Evolutionary conservation across 2,329 filamentous ascomycete species (phyloP).

Genomic region (Fusarium hostae): DNA sequence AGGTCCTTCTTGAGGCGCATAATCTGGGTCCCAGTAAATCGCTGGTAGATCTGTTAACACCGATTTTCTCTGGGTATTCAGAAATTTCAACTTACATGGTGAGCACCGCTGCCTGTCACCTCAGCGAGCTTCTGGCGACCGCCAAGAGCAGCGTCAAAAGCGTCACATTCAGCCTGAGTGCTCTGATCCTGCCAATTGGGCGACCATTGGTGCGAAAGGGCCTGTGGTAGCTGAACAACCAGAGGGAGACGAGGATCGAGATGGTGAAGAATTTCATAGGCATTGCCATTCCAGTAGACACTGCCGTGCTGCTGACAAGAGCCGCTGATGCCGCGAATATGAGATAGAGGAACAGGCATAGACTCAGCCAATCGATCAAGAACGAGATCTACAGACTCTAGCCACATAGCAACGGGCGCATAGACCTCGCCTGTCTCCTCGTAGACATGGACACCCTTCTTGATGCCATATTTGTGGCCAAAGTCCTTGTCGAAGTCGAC

Average conservation of each 20-base stretch:
- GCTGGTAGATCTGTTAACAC: slow-evolving; percentile 58
- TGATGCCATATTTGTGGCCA: slow-evolving; percentile 76
- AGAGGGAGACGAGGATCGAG: slow-evolving; percentile 72
- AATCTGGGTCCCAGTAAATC: slow-evolving; percentile 98
- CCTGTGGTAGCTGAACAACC: slow-evolving; percentile 75
- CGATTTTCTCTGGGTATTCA: slow-evolving; percentile 20
- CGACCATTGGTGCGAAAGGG: slow-evolving; percentile 85
- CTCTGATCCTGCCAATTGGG: slow-evolving; percentile 99
- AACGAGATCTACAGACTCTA: slow-evolving; percentile 91
- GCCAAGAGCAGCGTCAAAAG: slow-evolving; percentile 81
- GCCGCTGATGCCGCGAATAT: slow-evolving; percentile 84
- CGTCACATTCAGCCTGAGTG: slow-evolving; percentile 90
- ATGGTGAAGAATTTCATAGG: slow-evolving; percentile 69
- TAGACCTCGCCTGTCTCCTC: slow-evolving; percentile 88
- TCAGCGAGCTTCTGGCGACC: slow-evolving; percentile 75
- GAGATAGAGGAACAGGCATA: slow-evolving; percentile 71
- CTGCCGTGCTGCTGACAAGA: slow-evolving; percentile 98
- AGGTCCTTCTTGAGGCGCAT: slow-evolving; percentile 84
- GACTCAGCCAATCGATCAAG: slow-evolving; percentile 76
- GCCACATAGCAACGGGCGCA: slow-evolving; percentile 92
- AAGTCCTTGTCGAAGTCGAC: slow-evolving; percentile 95
- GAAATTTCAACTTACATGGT: slow-evolving; percentile 74
- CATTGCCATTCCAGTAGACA: slow-evolving; percentile 86
- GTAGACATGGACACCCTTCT: slow-evolving; percentile 88
- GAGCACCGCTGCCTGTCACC: slow-evolving; percentile 89